These are phyloP conservation scores for Stenocarpella maydis DNA, from an alignment of 2,329 filamentous ascomycete genomes.

Conservation along the genomic window DNA sequence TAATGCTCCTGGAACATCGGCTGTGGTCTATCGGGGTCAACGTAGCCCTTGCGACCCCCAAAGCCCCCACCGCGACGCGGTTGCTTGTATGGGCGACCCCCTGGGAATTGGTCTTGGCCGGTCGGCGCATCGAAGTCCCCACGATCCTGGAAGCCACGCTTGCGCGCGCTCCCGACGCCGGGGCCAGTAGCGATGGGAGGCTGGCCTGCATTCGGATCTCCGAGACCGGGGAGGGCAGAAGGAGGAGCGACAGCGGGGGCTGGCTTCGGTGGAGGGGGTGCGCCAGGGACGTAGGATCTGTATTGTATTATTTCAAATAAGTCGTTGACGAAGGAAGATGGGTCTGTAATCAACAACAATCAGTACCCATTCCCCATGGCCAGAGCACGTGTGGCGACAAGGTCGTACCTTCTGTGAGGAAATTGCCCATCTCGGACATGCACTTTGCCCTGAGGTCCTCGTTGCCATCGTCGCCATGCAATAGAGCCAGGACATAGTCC, in stretches of 20 bases:
- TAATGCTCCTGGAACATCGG: constrained; percentile 38
- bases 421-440: constrained; percentile 77
- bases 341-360: constrained; percentile 50
- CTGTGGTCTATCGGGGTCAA: constrained; percentile 38
- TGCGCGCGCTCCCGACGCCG: constrained; percentile 47
- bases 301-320: constrained; percentile 72
- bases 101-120: constrained; percentile 42
- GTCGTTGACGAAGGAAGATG: constrained; percentile 72
- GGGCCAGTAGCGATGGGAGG: constrained; percentile 34
- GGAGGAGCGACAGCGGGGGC: constrained; percentile 32
- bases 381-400: background rate
- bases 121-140: constrained; percentile 49
- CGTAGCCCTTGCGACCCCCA: constrained; percentile 32
- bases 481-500: constrained; percentile 82
- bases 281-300: constrained; percentile 68
- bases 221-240: background rate
- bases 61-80: constrained; percentile 59
- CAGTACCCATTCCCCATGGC: background rate
- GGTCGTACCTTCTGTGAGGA: constrained; percentile 70
- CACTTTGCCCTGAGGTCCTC: constrained; percentile 73
- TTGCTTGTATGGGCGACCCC: constrained; percentile 65
- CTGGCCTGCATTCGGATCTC: background rate
- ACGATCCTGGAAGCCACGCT: constrained; percentile 65
- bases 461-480: constrained; percentile 73
- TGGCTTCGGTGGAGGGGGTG: constrained; percentile 50